These are phyloP conservation scores for Diospyros kaki DNA, from an alignment of 148 eudicot genomes.

Conservation along the genomic window DNA sequence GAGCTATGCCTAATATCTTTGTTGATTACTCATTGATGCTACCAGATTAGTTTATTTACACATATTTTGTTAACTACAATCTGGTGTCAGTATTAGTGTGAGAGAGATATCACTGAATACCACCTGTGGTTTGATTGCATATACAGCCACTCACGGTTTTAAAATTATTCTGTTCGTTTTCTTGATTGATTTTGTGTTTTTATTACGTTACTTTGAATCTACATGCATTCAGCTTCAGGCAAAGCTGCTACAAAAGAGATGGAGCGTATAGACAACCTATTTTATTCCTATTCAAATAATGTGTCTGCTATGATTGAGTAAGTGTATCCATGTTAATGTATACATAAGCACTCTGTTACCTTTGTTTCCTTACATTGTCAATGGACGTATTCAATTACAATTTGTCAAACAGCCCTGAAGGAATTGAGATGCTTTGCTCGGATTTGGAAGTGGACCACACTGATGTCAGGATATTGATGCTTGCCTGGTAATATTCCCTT, in stretches of 20 bases:
- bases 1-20: neutral
- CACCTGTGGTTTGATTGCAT: neutral
- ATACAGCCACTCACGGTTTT: neutral
- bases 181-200: slow-evolving; percentile 9
- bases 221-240: slow-evolving; percentile 51
- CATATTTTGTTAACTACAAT: neutral
- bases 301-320: slow-evolving; percentile 76
- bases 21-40: neutral
- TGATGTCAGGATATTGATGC: slow-evolving; percentile 81
- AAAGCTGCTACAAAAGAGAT: slow-evolving; percentile 74
- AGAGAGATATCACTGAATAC: neutral
- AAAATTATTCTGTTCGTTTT: neutral
- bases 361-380: neutral
- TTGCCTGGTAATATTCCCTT: slow-evolving; percentile 69
- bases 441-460: slow-evolving; percentile 85
- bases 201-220: slow-evolving; percentile 1
- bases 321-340: slow-evolving; percentile 23
- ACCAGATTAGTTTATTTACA: neutral
- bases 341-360: neutral
- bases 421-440: slow-evolving; percentile 79
- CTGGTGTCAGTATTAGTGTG: neutral
- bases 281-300: slow-evolving; percentile 60
- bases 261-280: slow-evolving; percentile 79
- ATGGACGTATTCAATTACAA: neutral
- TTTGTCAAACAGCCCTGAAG: slow-evolving; percentile 67